Evolutionary conservation across 345 rosid genomes (phyloP), one percentile per base, ranked within the genome.

Genomic region (Murraya koenigii): DNA sequence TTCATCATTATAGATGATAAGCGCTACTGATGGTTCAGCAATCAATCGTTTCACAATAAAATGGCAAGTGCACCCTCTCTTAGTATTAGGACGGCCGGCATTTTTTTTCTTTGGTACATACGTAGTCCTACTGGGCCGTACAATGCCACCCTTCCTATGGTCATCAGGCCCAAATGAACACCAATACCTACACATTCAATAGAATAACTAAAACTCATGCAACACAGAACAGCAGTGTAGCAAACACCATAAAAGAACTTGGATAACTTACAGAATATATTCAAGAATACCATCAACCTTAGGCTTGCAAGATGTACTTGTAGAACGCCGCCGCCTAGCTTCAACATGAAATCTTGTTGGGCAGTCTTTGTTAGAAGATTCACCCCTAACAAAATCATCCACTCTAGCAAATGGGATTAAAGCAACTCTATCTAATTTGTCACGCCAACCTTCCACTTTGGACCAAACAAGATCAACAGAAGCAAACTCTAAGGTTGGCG

Each of bases 121-220:
- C 4, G 93, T 90, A 78, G 79, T 91, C 89, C 98, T 85, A 76
- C 99, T 94, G 30, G 99, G 98, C 70, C 98, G 84, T 36, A 94
- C 91, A 47, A 88, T 62, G 71, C 98, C 95, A 47, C 99, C 98
- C 81, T 87, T 92, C 75, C 98, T 85, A 77, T 91, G 97, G 78
- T 94, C 99, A 82, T 95, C 97, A 52, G 99, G 97, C 33, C 98
- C 99, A 86, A 92, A 95, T 25, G 99, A 95, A 85, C 98, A 95
- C 99, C 98, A 95, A 82, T 95, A 95, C 92, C 98, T 95, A 85
- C 71, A 80, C 72, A 77, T 73, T 78, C 19, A 80, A 82, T 56
- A 35, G 28, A 39, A 78, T 25, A 63, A 80, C 20, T 78, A 30
- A 77, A 74, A 41, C 15, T 69, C 58, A 30, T 10, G 49, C 19